phyloP scores from a whole-genome alignment of 2,329 filamentous ascomycete genomes.

The Fusarium oligoseptatum region DNA sequence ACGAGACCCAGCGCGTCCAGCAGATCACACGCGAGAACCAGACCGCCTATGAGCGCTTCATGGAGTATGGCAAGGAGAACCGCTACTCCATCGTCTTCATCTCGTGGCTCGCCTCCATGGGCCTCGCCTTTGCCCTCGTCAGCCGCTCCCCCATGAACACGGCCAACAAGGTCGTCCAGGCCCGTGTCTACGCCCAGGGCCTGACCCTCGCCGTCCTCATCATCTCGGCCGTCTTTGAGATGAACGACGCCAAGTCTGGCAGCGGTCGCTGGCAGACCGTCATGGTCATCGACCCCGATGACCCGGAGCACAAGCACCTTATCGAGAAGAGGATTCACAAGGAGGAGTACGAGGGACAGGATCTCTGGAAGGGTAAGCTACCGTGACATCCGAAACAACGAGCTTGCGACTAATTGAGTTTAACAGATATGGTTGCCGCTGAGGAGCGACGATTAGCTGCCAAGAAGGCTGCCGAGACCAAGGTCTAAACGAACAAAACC shows the following conservation, averaged over 20 bases:
- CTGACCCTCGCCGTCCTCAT: slow-evolving; percentile 88
- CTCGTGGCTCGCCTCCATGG: slow-evolving; percentile 87
- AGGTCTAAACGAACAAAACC: slow-evolving; percentile 30
- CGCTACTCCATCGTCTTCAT: slow-evolving; percentile 88
- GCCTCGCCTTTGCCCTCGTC: slow-evolving; percentile 79
- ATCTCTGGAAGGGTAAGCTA: slow-evolving; percentile 87
- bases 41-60: slow-evolving; percentile 69
- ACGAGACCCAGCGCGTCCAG: slow-evolving; percentile 69
- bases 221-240: slow-evolving; percentile 85
- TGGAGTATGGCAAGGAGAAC: slow-evolving; percentile 82
- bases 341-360: slow-evolving; percentile 88
- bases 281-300: slow-evolving; percentile 82
- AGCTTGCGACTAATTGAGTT: slow-evolving; percentile 17
- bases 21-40: slow-evolving; percentile 70
- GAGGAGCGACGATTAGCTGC: slow-evolving; percentile 74
- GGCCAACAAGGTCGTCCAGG: slow-evolving; percentile 91
- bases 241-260: slow-evolving; percentile 80
- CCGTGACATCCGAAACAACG: not conserved
- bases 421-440: slow-evolving; percentile 82
- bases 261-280: slow-evolving; percentile 87
- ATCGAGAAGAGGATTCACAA: slow-evolving; percentile 91
- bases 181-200: slow-evolving; percentile 93
- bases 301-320: slow-evolving; percentile 84
- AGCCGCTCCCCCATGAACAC: slow-evolving; percentile 80
- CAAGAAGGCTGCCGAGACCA: slow-evolving; percentile 50